Evolutionary conservation across 768 basidiomycete species (phyloP), one percentile per base, ranked within the genome.

Genomic region (Naganishia kalamii): DNA sequence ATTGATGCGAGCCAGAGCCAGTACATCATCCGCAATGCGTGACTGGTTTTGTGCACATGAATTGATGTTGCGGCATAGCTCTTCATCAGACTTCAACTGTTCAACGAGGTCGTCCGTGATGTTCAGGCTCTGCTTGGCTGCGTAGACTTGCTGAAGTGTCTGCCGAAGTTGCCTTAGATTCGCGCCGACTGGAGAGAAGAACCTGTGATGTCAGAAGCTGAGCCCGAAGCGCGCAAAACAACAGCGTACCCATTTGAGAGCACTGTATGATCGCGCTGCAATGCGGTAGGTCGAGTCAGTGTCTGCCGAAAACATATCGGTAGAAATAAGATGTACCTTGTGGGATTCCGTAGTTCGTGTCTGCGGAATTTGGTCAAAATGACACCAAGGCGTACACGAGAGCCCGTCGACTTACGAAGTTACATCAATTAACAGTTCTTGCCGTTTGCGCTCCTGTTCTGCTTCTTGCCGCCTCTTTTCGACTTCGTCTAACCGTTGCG

Each of bases 401-500:
- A 10, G 8, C 43, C 27, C 10, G 10, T 17, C 19, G 29, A 69
- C 78, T 54, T 71, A 77, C 63, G 79, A 78, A 0, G 79, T 80
- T 27, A 80, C 79, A 59, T 80, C 80, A 46, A 80, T 77, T 29
- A 81, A 68, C 29, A 80, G 71, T 68, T 80, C 79, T 67, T 80
- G 80, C 40, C 75, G 77, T 3, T 79, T 73, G 49, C 77, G 74
- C 49, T 75, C 77, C 65, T 75, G 74, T 61, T 75, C 78, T 0
- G 77, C 77, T 27, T 72, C 71, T 15, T 71, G 62, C n/a, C 74
- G 50, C 32, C 76, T 49, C 57, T 74, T 63, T 40, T 79, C 72
- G 0, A 74, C 72, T 65, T 75, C 69, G 33, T 74, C 52, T 25
- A 73, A 60, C 63, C 51, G 73, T 70, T 13, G 72, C 61, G 59